Conservation (phyloP, 2,329 filamentous ascomycete genomes). For the Penicillium olsonii region DNA sequence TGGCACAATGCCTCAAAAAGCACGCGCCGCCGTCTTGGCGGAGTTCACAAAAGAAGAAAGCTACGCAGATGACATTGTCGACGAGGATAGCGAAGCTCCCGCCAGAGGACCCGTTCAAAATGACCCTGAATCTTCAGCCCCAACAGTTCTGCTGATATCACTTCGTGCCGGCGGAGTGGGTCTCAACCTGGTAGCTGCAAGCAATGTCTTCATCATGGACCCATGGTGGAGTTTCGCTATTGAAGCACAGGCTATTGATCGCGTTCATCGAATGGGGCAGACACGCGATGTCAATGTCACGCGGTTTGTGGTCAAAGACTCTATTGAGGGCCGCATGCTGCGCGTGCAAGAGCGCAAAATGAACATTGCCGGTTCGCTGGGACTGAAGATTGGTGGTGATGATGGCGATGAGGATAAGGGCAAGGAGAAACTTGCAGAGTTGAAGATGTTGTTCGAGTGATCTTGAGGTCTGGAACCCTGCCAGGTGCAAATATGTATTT, state of each 20-base stretch:
- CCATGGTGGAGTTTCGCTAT: constrained; percentile 99
- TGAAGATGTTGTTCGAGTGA: constrained; percentile 74
- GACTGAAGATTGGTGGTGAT: constrained; percentile 95
- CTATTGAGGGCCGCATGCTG: constrained; percentile 94
- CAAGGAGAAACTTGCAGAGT: constrained; percentile 86
- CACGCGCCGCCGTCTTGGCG: constrained; percentile 73
- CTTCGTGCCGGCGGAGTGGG: constrained; percentile 90
- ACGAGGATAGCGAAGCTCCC: constrained; percentile 33
- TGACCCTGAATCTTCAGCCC: constrained; percentile 16
- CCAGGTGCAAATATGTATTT: background rate
- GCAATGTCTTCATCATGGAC: constrained; percentile 97
- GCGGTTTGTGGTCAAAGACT: constrained; percentile 84
- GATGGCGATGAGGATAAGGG: constrained; percentile 87
- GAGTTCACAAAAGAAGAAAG: constrained; percentile 63
- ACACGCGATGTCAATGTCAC: constrained; percentile 80
- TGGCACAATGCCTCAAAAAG: constrained; percentile 83
- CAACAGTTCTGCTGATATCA: constrained; percentile 72
- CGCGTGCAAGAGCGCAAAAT: constrained; percentile 90
- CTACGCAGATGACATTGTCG: constrained; percentile 39
- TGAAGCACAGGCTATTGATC: constrained; percentile 95
- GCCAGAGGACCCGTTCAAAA: constrained; percentile 1
- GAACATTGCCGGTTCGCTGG: constrained; percentile 82
- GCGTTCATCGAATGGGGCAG: constrained; percentile 96
- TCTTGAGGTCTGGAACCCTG: background rate
- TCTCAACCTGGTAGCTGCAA: constrained; percentile 85